phyloP scores from a whole-genome alignment of 352 stramenopile species.

The Phytopythium ostracodes region DNA sequence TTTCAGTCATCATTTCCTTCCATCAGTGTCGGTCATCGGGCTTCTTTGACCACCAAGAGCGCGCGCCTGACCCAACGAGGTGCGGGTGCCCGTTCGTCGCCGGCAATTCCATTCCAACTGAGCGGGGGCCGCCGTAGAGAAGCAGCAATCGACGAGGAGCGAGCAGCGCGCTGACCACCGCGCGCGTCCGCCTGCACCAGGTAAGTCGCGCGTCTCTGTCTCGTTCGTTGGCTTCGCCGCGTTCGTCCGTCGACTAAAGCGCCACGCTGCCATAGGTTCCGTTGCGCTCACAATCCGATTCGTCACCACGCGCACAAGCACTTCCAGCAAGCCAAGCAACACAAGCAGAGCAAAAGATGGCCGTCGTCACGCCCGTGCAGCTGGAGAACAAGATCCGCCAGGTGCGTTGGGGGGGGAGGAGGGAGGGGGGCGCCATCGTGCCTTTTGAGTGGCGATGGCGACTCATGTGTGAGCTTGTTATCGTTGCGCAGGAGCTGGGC shows the following conservation, averaged over 20 bases:
- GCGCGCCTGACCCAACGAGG: not conserved
- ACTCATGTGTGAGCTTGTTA: not conserved
- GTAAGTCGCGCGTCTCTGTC: no score
- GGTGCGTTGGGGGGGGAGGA: constrained; percentile 8
- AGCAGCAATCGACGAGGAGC: not conserved
- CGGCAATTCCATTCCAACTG: no score
- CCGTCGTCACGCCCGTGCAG: constrained; percentile 46
- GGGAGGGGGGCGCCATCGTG: not conserved
- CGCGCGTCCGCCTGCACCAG: no score
- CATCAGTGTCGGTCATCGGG: not conserved
- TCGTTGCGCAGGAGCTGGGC: constrained; percentile 41
- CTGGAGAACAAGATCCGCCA: constrained; percentile 53
- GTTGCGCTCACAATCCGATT: not conserved
- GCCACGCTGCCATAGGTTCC: no score
- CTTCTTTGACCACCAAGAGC: constrained; percentile 1
- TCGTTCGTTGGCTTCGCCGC: no score
- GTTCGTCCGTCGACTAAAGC: not conserved
- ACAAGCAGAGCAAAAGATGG: no score
- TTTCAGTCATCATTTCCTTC: not conserved
- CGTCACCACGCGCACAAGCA: not conserved
- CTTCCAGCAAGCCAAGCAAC: no score
- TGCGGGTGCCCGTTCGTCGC: no score
- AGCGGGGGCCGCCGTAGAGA: not conserved
- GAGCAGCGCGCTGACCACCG: not conserved
- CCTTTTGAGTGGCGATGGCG: no score